Evolutionary conservation across 345 rosid species (phyloP), one percentile per base, ranked within the genome.

Genomic region (Salix brachista): DNA sequence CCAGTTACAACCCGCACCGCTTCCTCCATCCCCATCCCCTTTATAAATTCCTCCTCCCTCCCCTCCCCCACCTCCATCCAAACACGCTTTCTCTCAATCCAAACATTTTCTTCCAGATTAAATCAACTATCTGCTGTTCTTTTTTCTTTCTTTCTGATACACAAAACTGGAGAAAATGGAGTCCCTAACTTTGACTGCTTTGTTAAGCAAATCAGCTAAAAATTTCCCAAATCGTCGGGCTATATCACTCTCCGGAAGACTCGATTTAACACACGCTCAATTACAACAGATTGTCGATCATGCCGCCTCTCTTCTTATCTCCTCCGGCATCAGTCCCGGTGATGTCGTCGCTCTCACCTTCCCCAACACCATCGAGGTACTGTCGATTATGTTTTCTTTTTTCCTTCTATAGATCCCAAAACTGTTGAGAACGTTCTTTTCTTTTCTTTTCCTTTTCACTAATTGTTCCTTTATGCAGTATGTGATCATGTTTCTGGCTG

Each of bases 361-460:
- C 77, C 88, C 89, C 36, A 90, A 90, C 79, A 77, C 86, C 39
- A 88, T 92, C 36, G 98, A 94, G 96, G 97, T 92, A 70, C 0
- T 54, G 25, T 26, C 65, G 28, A 60, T 19, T 11, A 5, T 32
- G 5, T 16, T 52, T 70, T 44, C 5, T 17, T 26, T 65, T 14
- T 12, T 67, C 28, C 5, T 54, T 68, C 39, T n/a, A 50, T 42
- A 64, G 78, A 50, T 70, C 17, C 44, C 7, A 28, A 28, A 48
- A 6, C 8, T 4, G 36, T 23, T 73, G 6, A 62, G 28, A 26
- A 41, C 46, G 65, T 71, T 46, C 13, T 28, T 65, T 16, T 11
- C 52, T 28, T 7, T 71, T 46, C 13, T 23, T 65, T 16, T 11
- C 61, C 23, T 7, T 39, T 12, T 4, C 6, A 3, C 16, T 17